A percentile compares a stretch with the other conserved stretches of the same genome.
Conservation (phyloP, 306 rosid species). For the Quercus agrifolia region DNA sequence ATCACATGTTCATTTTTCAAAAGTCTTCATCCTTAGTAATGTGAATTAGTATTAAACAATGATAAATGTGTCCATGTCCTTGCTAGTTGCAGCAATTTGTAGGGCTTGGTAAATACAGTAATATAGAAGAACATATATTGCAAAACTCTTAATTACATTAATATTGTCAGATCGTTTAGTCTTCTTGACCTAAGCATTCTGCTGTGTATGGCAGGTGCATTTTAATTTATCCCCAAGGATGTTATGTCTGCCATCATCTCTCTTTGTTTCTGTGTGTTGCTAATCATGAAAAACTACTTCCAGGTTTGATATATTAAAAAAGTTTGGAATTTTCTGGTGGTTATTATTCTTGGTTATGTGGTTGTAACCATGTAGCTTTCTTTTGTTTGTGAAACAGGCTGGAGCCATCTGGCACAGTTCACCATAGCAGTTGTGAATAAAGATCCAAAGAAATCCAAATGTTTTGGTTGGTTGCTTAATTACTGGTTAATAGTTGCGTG, state of each 20-base stretch:
- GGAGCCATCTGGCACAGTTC: constrained; percentile 99
- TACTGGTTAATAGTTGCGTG: constrained; percentile 6
- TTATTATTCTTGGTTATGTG: constrained; percentile 9
- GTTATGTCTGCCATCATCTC: constrained; percentile 98
- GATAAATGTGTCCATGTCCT: neutral
- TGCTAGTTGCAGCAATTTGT: neutral
- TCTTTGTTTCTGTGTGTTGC: constrained; percentile 95
- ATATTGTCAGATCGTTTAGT: neutral
- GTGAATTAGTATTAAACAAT: neutral
- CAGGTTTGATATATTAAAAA: constrained; percentile 50
- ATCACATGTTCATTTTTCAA: too few species aligned
- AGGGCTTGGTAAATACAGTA: neutral
- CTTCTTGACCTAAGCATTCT: constrained; percentile 21
- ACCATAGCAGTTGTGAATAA: constrained; percentile 95
- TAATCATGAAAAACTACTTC: constrained; percentile 98
- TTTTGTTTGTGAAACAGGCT: constrained; percentile 48
- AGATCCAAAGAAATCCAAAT: constrained; percentile 90
- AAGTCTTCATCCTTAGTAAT: too few species aligned
- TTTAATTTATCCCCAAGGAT: constrained; percentile 95
- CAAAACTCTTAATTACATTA: neutral
- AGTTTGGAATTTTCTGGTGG: neutral
- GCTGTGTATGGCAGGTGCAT: constrained; percentile 72
- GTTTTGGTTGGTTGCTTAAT: constrained; percentile 69
- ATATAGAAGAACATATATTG: neutral
- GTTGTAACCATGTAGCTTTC: constrained; percentile 5